Conservation (phyloP, 805 yeast species). For the Lipomyces mesembrius region DNA sequence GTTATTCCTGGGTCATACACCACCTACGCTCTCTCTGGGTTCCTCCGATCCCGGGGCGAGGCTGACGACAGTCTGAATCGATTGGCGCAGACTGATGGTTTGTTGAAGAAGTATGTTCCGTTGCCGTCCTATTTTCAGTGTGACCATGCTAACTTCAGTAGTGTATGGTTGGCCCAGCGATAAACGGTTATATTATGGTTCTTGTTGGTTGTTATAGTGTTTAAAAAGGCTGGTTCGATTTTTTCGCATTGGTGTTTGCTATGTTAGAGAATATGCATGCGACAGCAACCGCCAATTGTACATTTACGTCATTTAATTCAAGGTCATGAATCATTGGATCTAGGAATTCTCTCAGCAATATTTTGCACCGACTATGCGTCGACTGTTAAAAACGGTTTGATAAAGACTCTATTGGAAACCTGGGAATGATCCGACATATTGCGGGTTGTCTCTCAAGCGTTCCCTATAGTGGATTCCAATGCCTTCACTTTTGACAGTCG, state of each 20-base stretch:
- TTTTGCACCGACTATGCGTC: not conserved
- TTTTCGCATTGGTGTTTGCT: constrained; percentile 1
- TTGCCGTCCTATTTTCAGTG: constrained; percentile 64
- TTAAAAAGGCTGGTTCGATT: not conserved
- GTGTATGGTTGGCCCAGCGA: constrained; percentile 43
- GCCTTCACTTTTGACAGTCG: constrained; percentile 1
- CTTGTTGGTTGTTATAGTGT: constrained; percentile 4
- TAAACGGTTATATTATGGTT: constrained; percentile 22
- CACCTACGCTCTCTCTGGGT: constrained; percentile 96
- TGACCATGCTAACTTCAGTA: constrained; percentile 20
- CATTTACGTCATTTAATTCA: constrained; percentile 1
- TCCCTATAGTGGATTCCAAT: not conserved
- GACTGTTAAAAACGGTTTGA: not conserved
- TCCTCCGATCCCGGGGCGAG: constrained; percentile 99
- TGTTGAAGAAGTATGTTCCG: constrained; percentile 68
- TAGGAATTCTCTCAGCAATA: not conserved
- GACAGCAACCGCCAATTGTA: not conserved
- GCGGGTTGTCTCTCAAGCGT: not conserved
- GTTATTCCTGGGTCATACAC: constrained; percentile 87
- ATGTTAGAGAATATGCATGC: not conserved
- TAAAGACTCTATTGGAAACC: not conserved
- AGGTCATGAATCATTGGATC: not conserved
- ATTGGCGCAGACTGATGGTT: constrained; percentile 98
- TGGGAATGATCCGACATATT: not conserved
- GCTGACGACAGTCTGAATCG: constrained; percentile 99